phyloP scores from a whole-genome alignment of 2,329 filamentous ascomycete species.

The Tolypocladium album region DNA sequence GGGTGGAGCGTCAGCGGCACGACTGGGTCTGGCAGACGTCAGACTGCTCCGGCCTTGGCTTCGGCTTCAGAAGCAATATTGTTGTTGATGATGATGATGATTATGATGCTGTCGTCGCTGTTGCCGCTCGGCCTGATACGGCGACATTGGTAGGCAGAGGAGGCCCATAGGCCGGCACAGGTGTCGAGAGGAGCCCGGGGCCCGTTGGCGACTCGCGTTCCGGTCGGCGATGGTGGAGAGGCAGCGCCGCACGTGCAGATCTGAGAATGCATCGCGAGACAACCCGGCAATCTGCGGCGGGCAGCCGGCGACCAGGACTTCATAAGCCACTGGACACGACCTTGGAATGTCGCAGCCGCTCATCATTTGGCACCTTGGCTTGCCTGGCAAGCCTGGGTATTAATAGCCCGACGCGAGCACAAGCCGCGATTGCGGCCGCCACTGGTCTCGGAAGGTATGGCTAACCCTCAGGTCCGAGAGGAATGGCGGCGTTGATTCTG shows the following conservation, averaged over 20 bases:
- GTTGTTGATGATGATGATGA: too few relatives aligned
- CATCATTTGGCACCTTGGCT: background rate
- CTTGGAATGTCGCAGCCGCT: background rate
- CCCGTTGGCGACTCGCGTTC: background rate
- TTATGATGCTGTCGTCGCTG: background rate
- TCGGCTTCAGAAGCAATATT: too few relatives aligned
- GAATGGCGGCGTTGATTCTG: background rate
- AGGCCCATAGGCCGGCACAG: background rate
- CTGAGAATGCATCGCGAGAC: background rate
- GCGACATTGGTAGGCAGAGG: background rate
- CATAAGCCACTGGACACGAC: too few relatives aligned
- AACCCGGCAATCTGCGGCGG: background rate
- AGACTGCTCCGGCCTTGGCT: background rate
- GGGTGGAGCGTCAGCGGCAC: background rate
- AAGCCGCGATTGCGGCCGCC: background rate
- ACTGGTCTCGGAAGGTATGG: background rate
- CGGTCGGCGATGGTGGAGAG: background rate
- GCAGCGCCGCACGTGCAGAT: background rate
- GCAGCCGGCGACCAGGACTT: background rate
- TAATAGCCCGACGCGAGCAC: background rate
- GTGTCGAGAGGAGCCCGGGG: background rate
- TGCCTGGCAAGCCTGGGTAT: background rate
- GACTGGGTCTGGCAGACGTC: background rate
- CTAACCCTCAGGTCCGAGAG: background rate
- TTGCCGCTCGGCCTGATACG: background rate